Base-by-base conservation (phyloP, 345 rosid species). In the Brassica nigra region DNA sequence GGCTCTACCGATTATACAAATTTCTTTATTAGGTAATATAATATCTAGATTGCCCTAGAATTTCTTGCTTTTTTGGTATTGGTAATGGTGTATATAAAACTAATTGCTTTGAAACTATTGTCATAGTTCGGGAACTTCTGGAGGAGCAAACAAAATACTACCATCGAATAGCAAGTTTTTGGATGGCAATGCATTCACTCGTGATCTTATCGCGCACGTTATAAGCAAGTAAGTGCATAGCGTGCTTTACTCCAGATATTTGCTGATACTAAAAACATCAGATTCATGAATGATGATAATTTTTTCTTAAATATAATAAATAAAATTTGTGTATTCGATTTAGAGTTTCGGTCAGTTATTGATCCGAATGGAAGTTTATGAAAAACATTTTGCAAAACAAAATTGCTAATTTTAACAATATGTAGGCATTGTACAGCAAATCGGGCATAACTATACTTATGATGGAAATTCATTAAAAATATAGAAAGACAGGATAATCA, bases 21-120 rank as follows among this genome's bases (percentile, higher is more conserved):
- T 57, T 18, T 57, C 29, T 57, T 18, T 12, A 8, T 0, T 0
- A 55, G 61, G 27, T 55, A 55, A 18, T 15, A 55, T 16, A 55
- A 55, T 11, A 16, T 28, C 28, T 55, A 6, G 29, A 12, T 58
- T 23, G 85, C 93, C 8, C 82, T 87, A 73, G 87, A 88, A 75
- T 88, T 89, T 80, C 70, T 91, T 42, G 91, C 23, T 7, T 57
- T 57, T 57, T 57, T 18, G 9, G 9, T 16, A 18, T 57, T 18
- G 62, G 11, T 57, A 8, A 52, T 52, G 59, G 9, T 15, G 23
- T 16, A 7, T 57, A 18, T 55, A 55, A 89, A 77, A 84, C 83
- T 72, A 15, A 85, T 62, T 87, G 88, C 28, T 18, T 57, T 18
- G 89, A 57, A 55, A 55, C 61, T 57, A 27, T 57, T 57, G 28